Evolutionary conservation across 495 filamentous ascomycete genomes (phyloP), one percentile per base, ranked within the genome.

Genomic region (Thermothielavioides terrestris): DNA sequence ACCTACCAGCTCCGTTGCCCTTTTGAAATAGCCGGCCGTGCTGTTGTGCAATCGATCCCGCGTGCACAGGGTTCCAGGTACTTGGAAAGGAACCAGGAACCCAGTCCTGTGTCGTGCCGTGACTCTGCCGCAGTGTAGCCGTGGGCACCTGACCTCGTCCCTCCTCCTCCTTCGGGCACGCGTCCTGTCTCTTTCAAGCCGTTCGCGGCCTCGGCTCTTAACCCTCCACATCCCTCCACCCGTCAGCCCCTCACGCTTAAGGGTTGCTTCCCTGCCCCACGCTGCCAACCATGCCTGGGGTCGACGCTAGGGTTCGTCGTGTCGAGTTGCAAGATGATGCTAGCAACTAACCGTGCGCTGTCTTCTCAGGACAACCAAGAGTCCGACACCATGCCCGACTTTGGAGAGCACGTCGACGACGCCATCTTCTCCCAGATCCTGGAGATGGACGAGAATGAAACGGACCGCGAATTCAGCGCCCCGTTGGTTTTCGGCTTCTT

Each of bases 401-500:
- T 77, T 12, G 78, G 78, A 37, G 87, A 94, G 53, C 73, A 72
- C 55, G 83, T 98, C 62, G 92, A 98, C 63, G 64, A 68, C 21
- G 58, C 65, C 42, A 92, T 88, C 49, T 98, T 98, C 53, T 83
- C 86, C 50, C 92, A 98, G 68, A 95, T 98, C 65, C 79, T 96
- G 36, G 89, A 95, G 68, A 94, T 95, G 89, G 89, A 95, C 62
- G 89, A 95, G 36, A 84, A 86, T 50, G 83, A 84, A 41, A 81
- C 83, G 4, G 84, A 88, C 68, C 53, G 88, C 83, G 48, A 95
- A 39, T 76, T 76, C 74, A 88, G 82, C 69, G 79, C 76, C 61
- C 82, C 86, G 40, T 94, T 98, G 49, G 94, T 98, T 4, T 82
- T 76, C 57, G 86, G 85, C 32, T 98, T 96, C 71, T 95, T 97